These are phyloP conservation scores for Amauroascus verrucosus DNA, from an alignment of 2,329 filamentous ascomycete genomes.

Conservation along the genomic window DNA sequence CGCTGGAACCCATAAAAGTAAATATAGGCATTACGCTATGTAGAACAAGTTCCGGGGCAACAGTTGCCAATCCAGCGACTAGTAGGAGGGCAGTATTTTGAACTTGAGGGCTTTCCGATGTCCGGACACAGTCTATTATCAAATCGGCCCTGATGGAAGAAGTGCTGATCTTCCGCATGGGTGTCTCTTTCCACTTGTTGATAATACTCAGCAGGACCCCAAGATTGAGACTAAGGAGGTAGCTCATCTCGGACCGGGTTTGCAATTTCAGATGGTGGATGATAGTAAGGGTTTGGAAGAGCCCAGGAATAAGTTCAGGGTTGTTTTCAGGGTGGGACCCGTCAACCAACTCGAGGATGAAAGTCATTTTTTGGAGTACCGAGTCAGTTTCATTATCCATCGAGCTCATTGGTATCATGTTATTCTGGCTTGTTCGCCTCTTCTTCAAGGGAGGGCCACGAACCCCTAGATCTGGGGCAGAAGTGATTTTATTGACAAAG, in stretches of 20 bases:
- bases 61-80: constrained; percentile 74
- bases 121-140: constrained; percentile 87
- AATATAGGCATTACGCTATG: constrained; percentile 99
- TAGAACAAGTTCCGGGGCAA: constrained; percentile 80
- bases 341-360: constrained; percentile 82
- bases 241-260: constrained; percentile 76
- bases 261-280: constrained; percentile 74
- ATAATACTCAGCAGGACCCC: constrained; percentile 76
- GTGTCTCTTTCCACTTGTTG: constrained; percentile 53
- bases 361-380: constrained; percentile 65
- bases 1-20: constrained; percentile 90
- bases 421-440: constrained; percentile 64
- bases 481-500: constrained; percentile 65
- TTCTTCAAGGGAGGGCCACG: constrained; percentile 67
- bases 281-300: constrained; percentile 79
- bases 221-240: constrained; percentile 76
- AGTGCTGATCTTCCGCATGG: constrained; percentile 54
- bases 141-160: constrained; percentile 77
- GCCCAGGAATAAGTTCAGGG: constrained; percentile 60
- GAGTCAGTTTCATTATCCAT: constrained; percentile 57
- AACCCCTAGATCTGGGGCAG: constrained; percentile 59
- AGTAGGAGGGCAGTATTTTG: constrained; percentile 85
- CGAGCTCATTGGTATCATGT: constrained; percentile 51
- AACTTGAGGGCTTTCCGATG: constrained; percentile 81
- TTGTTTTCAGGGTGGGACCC: constrained; percentile 65